phyloP scores from a whole-genome alignment of 345 rosid species.

The Linum lewisii region DNA sequence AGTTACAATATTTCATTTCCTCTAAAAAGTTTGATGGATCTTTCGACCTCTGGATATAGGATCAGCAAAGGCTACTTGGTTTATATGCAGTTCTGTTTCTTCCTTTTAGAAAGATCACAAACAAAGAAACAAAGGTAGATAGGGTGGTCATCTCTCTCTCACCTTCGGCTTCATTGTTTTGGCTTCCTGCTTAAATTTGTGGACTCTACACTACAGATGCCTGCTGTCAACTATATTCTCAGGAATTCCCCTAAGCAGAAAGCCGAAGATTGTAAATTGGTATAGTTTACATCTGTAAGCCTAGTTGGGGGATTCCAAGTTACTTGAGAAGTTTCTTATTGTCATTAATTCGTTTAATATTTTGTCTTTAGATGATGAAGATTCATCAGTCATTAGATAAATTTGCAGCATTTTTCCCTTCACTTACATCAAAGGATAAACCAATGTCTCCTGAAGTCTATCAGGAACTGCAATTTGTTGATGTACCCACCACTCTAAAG shows the following conservation, averaged over 20 bases:
- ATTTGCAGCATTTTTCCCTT: constrained; percentile 48
- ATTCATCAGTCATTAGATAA: constrained; percentile 46
- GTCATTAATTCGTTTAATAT: background rate
- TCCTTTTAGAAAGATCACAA: constrained; percentile 44
- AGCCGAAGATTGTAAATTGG: constrained; percentile 66
- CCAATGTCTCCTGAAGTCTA: constrained; percentile 36
- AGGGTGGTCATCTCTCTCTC: constrained; percentile 26
- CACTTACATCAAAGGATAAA: constrained; percentile 40
- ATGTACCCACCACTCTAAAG: constrained; percentile 37
- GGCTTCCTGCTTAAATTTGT: background rate
- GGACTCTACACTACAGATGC: constrained; percentile 33
- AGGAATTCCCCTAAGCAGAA: constrained; percentile 76
- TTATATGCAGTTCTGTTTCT: constrained; percentile 78
- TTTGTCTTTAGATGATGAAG: constrained; percentile 48
- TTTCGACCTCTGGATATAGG: constrained; percentile 36
- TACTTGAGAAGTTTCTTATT: constrained; percentile 2
- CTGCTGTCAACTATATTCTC: constrained; percentile 60
- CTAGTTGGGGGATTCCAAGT: too few relatives aligned
- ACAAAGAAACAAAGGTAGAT: constrained; percentile 55
- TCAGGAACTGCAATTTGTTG: constrained; percentile 37
- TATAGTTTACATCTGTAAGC: constrained; percentile 24
- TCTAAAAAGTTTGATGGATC: constrained; percentile 5
- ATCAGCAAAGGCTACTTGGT: constrained; percentile 62
- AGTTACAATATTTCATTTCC: background rate
- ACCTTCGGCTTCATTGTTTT: background rate